Evolutionary conservation across 306 rosid genomes (phyloP).

Genomic region (Erythrophleum fordii): DNA sequence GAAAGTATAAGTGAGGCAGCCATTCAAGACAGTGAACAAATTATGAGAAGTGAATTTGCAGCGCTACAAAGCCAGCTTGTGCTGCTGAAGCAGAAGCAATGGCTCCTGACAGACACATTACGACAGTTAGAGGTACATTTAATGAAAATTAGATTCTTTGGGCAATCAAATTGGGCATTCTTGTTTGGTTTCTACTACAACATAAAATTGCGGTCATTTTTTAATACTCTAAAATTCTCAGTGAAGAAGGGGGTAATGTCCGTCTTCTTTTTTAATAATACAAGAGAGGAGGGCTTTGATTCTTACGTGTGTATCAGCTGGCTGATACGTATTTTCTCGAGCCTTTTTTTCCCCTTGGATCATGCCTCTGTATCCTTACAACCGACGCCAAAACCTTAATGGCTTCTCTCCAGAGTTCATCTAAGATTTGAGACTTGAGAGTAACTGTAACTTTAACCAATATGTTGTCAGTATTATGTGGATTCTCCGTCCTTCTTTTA

Average conservation of each 20-base stretch:
- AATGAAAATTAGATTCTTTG: slow-evolving; percentile 52
- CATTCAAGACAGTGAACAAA: slow-evolving; percentile 82
- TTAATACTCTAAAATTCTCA: slow-evolving; percentile 9
- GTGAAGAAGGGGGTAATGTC: slow-evolving; percentile 17
- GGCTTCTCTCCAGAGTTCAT: slow-evolving; percentile 25
- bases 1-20: slow-evolving; percentile 76
- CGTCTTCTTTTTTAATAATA: slow-evolving; percentile 24
- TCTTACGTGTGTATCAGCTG: background rate
- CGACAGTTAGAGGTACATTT: slow-evolving; percentile 89
- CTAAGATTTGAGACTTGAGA: slow-evolving; percentile 5
- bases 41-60: slow-evolving; percentile 81
- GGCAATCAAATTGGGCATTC: slow-evolving; percentile 39
- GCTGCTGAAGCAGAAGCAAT: slow-evolving; percentile 86
- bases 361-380: slow-evolving; percentile 5
- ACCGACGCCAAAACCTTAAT: background rate
- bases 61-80: slow-evolving; percentile 76
- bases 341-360: background rate
- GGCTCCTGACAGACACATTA: slow-evolving; percentile 74
- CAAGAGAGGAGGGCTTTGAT: slow-evolving; percentile 9
- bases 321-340: slow-evolving; percentile 25
- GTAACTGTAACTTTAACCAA: slow-evolving; percentile 1
- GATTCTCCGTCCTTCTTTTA: background rate
- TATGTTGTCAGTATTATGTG: slow-evolving; percentile 22
- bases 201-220: slow-evolving; percentile 28
- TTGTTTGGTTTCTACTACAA: slow-evolving; percentile 23